These are phyloP conservation scores for Rhizomucor pusillus DNA, from an alignment of 371 early-diverging fungal genomes.

Conservation along the genomic window DNA sequence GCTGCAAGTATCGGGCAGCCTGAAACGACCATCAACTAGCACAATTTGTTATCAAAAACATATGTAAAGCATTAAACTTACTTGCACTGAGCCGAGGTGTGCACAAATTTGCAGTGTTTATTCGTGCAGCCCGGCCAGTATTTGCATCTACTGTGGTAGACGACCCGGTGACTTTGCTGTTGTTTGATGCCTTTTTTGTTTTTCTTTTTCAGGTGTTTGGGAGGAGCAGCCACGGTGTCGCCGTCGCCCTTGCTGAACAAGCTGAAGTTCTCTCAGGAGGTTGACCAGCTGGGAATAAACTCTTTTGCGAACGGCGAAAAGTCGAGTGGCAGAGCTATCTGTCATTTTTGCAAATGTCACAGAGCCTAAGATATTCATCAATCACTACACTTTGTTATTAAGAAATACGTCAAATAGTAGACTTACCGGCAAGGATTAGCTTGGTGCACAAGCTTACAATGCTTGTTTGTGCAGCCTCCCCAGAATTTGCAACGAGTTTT, in stretches of 20 bases:
- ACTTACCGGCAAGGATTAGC: conserved; percentile 50
- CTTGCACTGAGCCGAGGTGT: conserved; percentile 51
- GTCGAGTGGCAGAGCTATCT: too few species aligned
- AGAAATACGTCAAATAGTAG: neutral
- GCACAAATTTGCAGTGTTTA: conserved; percentile 58
- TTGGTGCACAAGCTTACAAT: conserved; percentile 58
- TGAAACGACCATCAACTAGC: conserved; percentile 13
- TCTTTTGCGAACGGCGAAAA: too few species aligned
- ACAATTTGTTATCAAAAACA: neutral
- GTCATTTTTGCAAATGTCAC: conserved; percentile 29
- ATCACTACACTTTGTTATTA: neutral
- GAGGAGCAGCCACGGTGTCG: too few species aligned
- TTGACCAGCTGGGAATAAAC: too few species aligned
- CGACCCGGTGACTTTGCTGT: too few species aligned
- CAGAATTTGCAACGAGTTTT: neutral
- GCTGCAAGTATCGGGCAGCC: conserved; percentile 42
- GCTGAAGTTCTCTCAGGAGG: too few species aligned
- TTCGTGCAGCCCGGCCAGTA: conserved; percentile 41
- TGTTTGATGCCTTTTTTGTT: too few species aligned
- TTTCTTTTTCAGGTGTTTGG: too few species aligned
- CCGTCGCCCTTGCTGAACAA: too few species aligned
- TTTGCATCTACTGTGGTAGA: neutral
- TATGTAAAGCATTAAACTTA: conserved; percentile 17
- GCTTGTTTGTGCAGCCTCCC: conserved; percentile 51
- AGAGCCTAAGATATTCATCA: conserved; percentile 29